Evolutionary conservation across 148 eudicot genomes (phyloP).

Genomic region (Pharnaceum exiguum): DNA sequence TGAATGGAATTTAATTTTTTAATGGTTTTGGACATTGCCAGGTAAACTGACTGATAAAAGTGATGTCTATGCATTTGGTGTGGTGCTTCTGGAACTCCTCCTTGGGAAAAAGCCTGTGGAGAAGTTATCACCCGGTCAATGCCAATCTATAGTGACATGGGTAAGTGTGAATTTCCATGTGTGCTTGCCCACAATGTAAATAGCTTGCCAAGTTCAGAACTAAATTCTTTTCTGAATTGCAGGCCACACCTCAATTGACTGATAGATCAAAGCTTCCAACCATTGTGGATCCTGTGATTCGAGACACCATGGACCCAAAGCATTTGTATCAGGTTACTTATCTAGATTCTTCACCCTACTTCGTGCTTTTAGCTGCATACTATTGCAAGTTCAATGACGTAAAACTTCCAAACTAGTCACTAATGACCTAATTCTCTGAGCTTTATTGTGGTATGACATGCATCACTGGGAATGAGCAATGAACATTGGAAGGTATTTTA

Average conservation of each 20-base stretch:
- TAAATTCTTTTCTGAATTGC: constrained; percentile 1
- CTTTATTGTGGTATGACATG: too few relatives aligned
- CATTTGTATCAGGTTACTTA: constrained; percentile 71
- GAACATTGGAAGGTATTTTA: too few relatives aligned
- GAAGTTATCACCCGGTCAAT: constrained; percentile 64
- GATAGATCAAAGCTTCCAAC: constrained; percentile 78
- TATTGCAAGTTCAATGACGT: too few relatives aligned
- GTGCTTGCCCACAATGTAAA: not conserved
- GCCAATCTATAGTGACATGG: constrained; percentile 94
- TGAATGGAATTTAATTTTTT: not conserved
- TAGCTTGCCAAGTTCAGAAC: not conserved
- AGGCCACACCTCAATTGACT: constrained; percentile 92
- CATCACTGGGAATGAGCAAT: too few relatives aligned
- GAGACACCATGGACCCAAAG: constrained; percentile 72
- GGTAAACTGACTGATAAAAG: constrained; percentile 94
- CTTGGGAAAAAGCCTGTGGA: constrained; percentile 83
- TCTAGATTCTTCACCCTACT: not conserved
- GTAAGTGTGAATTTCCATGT: constrained; percentile 26
- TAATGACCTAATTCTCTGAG: too few relatives aligned
- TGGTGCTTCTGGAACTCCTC: constrained; percentile 87
- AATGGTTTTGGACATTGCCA: constrained; percentile 12
- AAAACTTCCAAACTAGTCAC: too few relatives aligned
- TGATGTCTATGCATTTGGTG: constrained; percentile 91
- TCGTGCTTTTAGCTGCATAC: too few relatives aligned
- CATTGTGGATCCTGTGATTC: constrained; percentile 76